Evolutionary conservation across 2,329 filamentous ascomycete species (phyloP).

Genomic region (Geosmithia morbida): DNA sequence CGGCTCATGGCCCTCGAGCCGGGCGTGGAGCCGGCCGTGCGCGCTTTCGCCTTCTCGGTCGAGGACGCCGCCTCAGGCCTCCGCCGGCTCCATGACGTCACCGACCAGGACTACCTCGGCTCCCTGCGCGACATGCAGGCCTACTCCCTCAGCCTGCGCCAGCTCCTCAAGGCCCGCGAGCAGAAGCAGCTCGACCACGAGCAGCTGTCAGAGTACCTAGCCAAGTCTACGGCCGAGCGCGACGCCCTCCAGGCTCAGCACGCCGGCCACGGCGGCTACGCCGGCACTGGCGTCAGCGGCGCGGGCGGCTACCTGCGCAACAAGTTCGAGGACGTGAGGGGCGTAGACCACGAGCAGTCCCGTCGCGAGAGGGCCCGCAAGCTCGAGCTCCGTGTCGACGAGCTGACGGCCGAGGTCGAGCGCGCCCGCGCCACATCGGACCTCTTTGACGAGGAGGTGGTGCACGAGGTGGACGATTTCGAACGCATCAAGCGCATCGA

Average conservation of each 20-base stretch:
- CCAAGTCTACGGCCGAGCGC: constrained; percentile 76
- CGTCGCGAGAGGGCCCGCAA: constrained; percentile 78
- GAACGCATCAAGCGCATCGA: constrained; percentile 92
- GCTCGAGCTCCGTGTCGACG: constrained; percentile 83
- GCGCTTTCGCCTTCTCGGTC: constrained; percentile 74
- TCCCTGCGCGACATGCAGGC: constrained; percentile 90
- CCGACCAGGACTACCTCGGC: constrained; percentile 90
- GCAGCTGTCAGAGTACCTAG: constrained; percentile 87
- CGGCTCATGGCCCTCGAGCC: constrained; percentile 83
- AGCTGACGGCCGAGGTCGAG: constrained; percentile 81
- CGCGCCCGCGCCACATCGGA: constrained; percentile 74
- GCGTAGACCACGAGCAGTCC: constrained; percentile 89
- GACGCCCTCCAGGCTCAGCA: constrained; percentile 56
- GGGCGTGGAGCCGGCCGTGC: constrained; percentile 67
- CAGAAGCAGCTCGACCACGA: constrained; percentile 98
- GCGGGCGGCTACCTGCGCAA: constrained; percentile 77
- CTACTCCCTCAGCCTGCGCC: constrained; percentile 77
- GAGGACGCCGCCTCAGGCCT: constrained; percentile 72
- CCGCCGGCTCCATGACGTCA: constrained; percentile 72
- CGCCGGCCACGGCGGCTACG: constrained; percentile 35
- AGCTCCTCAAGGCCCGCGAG: constrained; percentile 81
- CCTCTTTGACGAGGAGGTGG: constrained; percentile 91
- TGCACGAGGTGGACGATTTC: constrained; percentile 85
- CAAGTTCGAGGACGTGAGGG: constrained; percentile 93
- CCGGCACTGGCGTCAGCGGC: constrained; percentile 35